A percentile compares a stretch with the other conserved stretches of the same genome.
These are phyloP conservation scores for Rhodotorula kratochvilovae DNA, from an alignment of 768 basidiomycete genomes.

Conservation along the genomic window DNA sequence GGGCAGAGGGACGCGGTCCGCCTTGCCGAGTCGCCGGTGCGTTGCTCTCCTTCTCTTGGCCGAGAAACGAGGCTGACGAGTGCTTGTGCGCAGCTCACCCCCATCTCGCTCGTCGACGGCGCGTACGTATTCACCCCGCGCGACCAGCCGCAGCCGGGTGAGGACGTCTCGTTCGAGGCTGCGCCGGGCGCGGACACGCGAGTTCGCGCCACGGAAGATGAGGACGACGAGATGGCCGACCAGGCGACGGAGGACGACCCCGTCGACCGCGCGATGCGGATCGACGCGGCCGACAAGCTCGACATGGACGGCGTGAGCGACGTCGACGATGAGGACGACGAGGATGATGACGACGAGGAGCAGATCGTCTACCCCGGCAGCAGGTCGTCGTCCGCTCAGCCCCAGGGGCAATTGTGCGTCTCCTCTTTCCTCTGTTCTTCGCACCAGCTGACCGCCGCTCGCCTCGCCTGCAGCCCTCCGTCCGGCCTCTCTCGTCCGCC, in stretches of 20 bases:
- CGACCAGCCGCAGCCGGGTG: neutral
- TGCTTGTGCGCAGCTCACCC: slow-evolving; percentile 4
- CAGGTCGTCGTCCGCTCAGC: neutral
- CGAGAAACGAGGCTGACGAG: neutral
- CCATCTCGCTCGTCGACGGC: slow-evolving; percentile 22
- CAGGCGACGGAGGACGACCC: slow-evolving; percentile 75
- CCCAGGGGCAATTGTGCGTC: neutral
- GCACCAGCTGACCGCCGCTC: neutral
- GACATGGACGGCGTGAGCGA: slow-evolving; percentile 54
- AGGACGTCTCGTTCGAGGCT: neutral
- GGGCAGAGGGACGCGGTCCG: slow-evolving; percentile 66
- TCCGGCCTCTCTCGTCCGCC: neutral
- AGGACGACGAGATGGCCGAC: slow-evolving; percentile 53
- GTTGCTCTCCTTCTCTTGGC: slow-evolving; percentile 10
- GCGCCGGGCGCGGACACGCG: neutral
- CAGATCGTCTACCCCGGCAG: slow-evolving; percentile 61
- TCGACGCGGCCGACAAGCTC: slow-evolving; percentile 59
- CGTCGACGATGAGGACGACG: slow-evolving; percentile 61
- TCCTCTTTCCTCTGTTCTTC: neutral
- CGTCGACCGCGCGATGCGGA: slow-evolving; percentile 56
- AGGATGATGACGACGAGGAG: slow-evolving; percentile 59
- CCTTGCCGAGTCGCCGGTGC: slow-evolving; percentile 60
- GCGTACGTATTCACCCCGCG: slow-evolving; percentile 29
- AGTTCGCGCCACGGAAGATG: slow-evolving; percentile 40
- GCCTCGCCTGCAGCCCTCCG: neutral